phyloP scores from a whole-genome alignment of 805 yeast species.

The Dipodascopsis tothii region DNA sequence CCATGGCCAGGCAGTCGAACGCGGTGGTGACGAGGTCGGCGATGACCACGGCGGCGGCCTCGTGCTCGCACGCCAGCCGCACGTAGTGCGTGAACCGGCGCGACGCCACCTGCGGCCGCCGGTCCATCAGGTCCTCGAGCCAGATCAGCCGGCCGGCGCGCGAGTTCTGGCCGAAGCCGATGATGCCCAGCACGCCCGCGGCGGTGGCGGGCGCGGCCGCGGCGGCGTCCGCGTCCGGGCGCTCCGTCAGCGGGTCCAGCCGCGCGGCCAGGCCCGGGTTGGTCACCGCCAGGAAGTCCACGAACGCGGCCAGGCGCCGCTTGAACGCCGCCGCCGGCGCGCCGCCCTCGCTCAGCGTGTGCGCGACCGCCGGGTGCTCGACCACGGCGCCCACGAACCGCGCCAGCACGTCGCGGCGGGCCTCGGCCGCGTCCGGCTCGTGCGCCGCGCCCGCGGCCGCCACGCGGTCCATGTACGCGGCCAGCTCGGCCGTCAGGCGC shows the following conservation, averaged over 20 bases:
- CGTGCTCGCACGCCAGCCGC: neutral
- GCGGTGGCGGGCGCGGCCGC: neutral
- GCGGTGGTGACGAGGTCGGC: conserved; percentile 7
- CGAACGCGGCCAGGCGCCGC: conserved; percentile 1
- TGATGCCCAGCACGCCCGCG: neutral
- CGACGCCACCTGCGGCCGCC: conserved; percentile 11
- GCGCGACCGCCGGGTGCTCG: neutral
- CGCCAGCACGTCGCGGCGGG: neutral
- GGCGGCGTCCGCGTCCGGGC: neutral
- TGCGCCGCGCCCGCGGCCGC: neutral
- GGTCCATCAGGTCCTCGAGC: conserved; percentile 7
- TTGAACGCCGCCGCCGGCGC: neutral
- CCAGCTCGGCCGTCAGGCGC: neutral
- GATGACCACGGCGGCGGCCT: conserved; percentile 10
- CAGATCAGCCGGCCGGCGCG: conserved; percentile 2
- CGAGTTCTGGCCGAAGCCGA: neutral
- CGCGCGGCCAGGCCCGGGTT: conserved; percentile 6
- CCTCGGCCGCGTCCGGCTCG: neutral
- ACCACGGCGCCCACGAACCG: neutral
- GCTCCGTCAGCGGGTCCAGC: neutral
- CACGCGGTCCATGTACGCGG: neutral
- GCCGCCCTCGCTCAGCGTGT: neutral
- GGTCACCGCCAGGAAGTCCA: conserved; percentile 3
- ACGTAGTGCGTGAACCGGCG: neutral
- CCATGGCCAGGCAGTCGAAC: conserved; percentile 6